phyloP scores from a whole-genome alignment of 2,329 filamentous ascomycete genomes.

The Penicillium brasilianum region DNA sequence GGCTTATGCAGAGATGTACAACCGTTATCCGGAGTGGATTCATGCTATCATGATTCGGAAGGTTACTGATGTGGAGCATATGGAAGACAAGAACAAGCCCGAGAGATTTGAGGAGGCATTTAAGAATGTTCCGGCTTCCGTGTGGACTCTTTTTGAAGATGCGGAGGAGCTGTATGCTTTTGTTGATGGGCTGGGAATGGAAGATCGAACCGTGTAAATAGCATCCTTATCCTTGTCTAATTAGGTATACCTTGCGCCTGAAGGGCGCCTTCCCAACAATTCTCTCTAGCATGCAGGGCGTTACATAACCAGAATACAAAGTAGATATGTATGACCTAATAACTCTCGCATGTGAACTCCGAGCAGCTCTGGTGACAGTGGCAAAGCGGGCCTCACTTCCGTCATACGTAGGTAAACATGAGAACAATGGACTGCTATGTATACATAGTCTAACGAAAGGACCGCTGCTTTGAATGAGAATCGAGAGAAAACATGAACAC shows the following conservation, averaged over 20 bases:
- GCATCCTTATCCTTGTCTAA: neutral
- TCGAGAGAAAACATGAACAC: neutral
- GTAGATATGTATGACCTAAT: conserved; percentile 6
- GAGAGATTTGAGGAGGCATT: conserved; percentile 85
- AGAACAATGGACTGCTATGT: neutral
- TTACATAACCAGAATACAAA: neutral
- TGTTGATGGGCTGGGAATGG: conserved; percentile 37
- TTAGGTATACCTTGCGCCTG: neutral
- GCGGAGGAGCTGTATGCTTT: conserved; percentile 64
- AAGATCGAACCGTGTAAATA: conserved; percentile 25
- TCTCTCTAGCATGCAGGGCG: neutral
- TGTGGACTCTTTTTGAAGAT: conserved; percentile 84
- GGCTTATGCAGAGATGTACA: conserved; percentile 78
- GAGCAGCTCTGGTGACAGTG: conserved; percentile 7
- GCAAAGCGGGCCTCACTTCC: conserved; percentile 26
- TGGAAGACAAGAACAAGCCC: conserved; percentile 74
- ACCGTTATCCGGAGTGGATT: conserved; percentile 75
- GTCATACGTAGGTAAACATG: conserved; percentile 9
- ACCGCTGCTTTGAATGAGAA: neutral
- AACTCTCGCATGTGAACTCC: neutral
- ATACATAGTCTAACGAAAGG: neutral
- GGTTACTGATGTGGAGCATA: conserved; percentile 75
- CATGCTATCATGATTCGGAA: conserved; percentile 84
- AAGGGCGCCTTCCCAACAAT: no score
- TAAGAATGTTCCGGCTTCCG: conserved; percentile 67